Base-by-base conservation (phyloP, 176 grass and related monocot species). In the Zoysia japonica region DNA sequence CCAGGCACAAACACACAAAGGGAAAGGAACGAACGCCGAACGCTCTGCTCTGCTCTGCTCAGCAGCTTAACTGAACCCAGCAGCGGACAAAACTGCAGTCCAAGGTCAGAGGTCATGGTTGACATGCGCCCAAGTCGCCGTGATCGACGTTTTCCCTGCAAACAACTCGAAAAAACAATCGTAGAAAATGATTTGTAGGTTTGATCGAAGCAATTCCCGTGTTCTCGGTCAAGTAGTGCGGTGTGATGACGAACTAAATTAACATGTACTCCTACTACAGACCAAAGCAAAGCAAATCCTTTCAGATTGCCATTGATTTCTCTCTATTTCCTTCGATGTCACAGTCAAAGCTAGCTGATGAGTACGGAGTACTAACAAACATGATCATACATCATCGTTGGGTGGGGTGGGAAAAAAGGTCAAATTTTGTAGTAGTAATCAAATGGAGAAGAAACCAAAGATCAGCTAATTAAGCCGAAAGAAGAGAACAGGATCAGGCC, bases 1-100 rank as follows among this genome's bases (percentile, higher is more conserved):
- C 28, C 28, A 28, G 28, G 28, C 28, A 28, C 28, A 28, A 28
- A 28, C 28, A 28, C 28, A 28, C 28, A 28, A 28, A 28, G 28
- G 28, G 28, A 28, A 28, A 28, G 28, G 28, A 28, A 28, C 28
- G 28, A 28, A 47, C 9, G 50, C 70, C 35, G 4, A 17, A 36
- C 38, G 28, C 28, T 28, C 28, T 28, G 14, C 50, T 28, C 28
- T 28, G 14, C 50, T 72, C 69, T 2, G 64, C 2, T 67, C 64
- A 67, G 63, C 63, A 15, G 70, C 37, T 5, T 9, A 19, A 35
- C 40, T 28, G 28, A 70, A 56, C 19, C 15, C 57, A 56, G 61
- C 62, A 36, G 49, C 4, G 76, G 67, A 80, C 76, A 80, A 80
- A 84, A 56, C 47, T 63, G 54, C 61, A 36, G 81, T 80, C 76